Base-by-base conservation (phyloP, 495 filamentous ascomycete genomes). In the Penicillium cinerascens region DNA sequence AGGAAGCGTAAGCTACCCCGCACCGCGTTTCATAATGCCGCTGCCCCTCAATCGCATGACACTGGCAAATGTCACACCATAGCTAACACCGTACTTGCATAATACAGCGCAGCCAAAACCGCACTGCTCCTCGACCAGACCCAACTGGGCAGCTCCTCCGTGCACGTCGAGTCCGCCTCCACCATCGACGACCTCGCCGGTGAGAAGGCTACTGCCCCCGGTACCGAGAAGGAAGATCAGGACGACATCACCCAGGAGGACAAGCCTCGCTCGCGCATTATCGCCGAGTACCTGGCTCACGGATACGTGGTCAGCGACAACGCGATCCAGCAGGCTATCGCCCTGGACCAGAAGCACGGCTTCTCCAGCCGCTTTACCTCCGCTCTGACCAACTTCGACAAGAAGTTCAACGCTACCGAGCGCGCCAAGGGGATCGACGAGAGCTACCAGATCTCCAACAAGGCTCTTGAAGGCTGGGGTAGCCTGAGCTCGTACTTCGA, bases 111-210 rank as follows among this genome's bases (percentile, higher is more conserved):
- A 11, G 91, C 92, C 13, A 95, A 95, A 72, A 98, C 93, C 21
- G 93, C 93, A 16, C 87, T 96, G 23, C 89, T 98, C 46, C 86
- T 98, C 48, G 92, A 98, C 70, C 89, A 95, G 70, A 97, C 95
- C 58, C 85, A 91, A 72, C 85, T 98, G 45, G 91, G 92, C 58
- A 70, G 82, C 35, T 84, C 85, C 42, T 80, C 90, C 47, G 91
- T 98, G 50, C 76, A 83, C 39, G 93, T 98, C 52, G 77, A 85
- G 43, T 71, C 81, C 42, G 83, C 86, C 18, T 75, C 82, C 26
- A 81, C 80, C 59, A 75, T 89, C 58, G 78, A 80, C 33, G 77
- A 86, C 25, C 75, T 91, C 49, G 86, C 87, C 46, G 78, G 75
- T 43, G 64, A 69, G 43, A 72, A 74, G 16, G 56, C 61, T 29